Base-by-base conservation (phyloP, 208 protist genomes). In the Wallacemonas collosoma region DNA sequence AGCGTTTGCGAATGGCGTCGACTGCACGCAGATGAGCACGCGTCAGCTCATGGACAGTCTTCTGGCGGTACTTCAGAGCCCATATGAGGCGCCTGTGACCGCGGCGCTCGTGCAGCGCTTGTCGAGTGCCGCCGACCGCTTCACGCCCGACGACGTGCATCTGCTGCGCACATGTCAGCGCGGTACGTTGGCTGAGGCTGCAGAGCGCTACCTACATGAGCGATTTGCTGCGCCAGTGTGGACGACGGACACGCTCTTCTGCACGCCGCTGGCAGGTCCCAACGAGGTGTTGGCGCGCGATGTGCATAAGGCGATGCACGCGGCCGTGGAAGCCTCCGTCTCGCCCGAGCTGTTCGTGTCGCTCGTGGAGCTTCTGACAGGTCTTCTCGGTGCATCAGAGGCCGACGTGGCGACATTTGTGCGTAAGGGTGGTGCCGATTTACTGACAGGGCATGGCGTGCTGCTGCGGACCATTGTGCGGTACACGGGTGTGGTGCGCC, bases 261-360 rank as follows among this genome's bases (percentile, higher is more conserved):
- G 76, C 51, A 66, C 91, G 35, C 91, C 87, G 5, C 81, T 95
- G 38, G 81, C 83, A 14, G 67, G 51, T 48, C 77, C 77, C 14
- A 66, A 79, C 61, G 53, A 70, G 44, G 66, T 68, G 11, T 36
- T 63, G 35, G 76, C 68, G 3, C 71, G 47, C 35, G 71, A 88
- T 61, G 41, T 80, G 26, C 57, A 50, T 0, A 93, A 91, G 79
- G 91, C 88, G 12, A 56, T 95, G 44, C 77, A 77, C 62, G 87
- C 83, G 1, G 88, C 88, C 2, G 79, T 87, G 60, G 57, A 77
- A 8, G 78, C 80, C 26, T 84, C 88, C 11, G 79, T 93, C 9
- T 88, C 81, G 11, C 85, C 91, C 0, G 82, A 84, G 60, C 87
- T 88, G 72, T 95, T 93, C 67, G 85, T 91, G n/a, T 85, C 78